A percentile compares a stretch with the other conserved stretches of the same genome.
phyloP scores from a whole-genome alignment of 1,284 basidiomycete species.

The Papiliotrema fonsecae region DNA sequence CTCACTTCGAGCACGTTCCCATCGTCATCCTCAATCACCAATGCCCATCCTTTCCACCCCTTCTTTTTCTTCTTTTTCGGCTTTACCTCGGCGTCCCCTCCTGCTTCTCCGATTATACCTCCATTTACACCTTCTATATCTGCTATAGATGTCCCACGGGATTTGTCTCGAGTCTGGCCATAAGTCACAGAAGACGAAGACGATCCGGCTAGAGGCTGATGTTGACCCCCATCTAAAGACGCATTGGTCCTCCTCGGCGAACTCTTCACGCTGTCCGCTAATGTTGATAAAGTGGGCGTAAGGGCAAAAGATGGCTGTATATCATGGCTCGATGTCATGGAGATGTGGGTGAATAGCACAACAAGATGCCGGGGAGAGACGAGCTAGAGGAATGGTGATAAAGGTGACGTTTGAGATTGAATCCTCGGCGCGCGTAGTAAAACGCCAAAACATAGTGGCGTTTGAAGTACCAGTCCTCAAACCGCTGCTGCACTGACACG shows the following conservation, averaged over 20 bases:
- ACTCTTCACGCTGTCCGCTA: background rate
- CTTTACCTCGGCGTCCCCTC: background rate
- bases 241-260: constrained; percentile 1
- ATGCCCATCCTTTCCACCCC: constrained; percentile 44
- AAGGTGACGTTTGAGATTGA: background rate
- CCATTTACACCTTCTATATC: background rate
- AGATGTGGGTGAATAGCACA: background rate
- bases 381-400: too few species aligned
- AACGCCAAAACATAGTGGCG: too few species aligned
- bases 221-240: background rate
- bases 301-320: background rate
- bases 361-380: background rate
- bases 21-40: constrained; percentile 38
- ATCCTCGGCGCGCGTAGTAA: background rate
- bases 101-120: background rate
- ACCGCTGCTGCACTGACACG: too few species aligned
- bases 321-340: background rate
- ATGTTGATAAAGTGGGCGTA: background rate
- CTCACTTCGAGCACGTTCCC: constrained; percentile 30
- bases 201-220: background rate
- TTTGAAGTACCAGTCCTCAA: too few species aligned
- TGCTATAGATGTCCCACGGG: too few species aligned
- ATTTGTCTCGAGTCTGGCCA: too few species aligned
- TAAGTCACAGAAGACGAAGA: too few species aligned
- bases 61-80: constrained; percentile 29